phyloP scores from a whole-genome alignment of 805 yeast species.

The Priceomyces fermenticarens region DNA sequence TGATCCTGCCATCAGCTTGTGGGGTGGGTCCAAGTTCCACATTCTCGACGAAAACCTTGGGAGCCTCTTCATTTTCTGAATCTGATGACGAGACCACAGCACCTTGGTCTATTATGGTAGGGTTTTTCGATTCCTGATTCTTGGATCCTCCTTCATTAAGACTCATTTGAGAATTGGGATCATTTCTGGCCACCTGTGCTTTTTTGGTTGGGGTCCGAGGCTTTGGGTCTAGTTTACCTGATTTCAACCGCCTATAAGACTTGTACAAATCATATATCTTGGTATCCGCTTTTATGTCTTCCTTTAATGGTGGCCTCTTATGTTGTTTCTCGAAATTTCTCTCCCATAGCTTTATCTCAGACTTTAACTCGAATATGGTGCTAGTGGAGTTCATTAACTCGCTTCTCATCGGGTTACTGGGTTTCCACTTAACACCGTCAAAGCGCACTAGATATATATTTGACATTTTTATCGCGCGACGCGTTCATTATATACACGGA shows the following conservation, averaged over 20 bases:
- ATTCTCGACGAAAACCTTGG: background rate
- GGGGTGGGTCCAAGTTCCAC: slow-evolving; percentile 82
- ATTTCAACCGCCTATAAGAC: slow-evolving; percentile 16
- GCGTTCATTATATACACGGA: slow-evolving; percentile 3
- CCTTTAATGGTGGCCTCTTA: slow-evolving; percentile 29
- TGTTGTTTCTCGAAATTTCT: slow-evolving; percentile 24
- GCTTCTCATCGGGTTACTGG: background rate
- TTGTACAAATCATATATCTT: slow-evolving; percentile 31
- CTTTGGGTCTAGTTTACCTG: too few relatives aligned
- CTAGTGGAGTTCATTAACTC: slow-evolving; percentile 8
- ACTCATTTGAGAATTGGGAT: too few relatives aligned
- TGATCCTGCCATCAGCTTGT: slow-evolving; percentile 72
- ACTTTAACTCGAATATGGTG: slow-evolving; percentile 16
- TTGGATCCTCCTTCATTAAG: too few relatives aligned
- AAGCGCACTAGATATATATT: background rate
- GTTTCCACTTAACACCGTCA: background rate
- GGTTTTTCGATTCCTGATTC: too few relatives aligned
- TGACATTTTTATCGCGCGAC: slow-evolving; percentile 1
- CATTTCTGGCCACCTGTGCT: too few relatives aligned
- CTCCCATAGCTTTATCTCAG: slow-evolving; percentile 40
- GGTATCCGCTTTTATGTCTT: slow-evolving; percentile 30
- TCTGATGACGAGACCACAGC: background rate
- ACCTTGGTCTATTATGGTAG: too few relatives aligned
- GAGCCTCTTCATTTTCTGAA: background rate
- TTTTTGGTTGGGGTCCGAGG: too few relatives aligned